Conservation (phyloP, 305 asterid species). For the Andrographis paniculata region DNA sequence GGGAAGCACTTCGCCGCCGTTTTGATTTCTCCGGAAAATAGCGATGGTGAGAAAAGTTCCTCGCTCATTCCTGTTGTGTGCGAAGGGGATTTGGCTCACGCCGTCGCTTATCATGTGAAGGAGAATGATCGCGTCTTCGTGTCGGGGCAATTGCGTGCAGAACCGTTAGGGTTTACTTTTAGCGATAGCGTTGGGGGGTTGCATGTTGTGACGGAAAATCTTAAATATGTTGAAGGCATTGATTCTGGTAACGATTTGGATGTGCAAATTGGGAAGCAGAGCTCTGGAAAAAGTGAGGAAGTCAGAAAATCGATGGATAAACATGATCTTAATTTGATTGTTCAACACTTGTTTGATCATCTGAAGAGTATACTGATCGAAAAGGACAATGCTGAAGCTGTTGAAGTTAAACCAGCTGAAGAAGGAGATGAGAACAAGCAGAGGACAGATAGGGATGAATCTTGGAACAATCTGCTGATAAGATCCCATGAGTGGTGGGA, state of each 20-base stretch:
- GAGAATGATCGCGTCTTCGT: conserved; percentile 57
- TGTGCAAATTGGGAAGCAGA: conserved; percentile 1
- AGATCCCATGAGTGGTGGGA: conserved; percentile 67
- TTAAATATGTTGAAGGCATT: conserved; percentile 53
- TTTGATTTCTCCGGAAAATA: conserved; percentile 36
- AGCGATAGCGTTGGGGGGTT: conserved; percentile 36
- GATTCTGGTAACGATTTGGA: conserved; percentile 11
- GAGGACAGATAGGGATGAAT: conserved; percentile 21
- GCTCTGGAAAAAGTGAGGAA: conserved; percentile 16
- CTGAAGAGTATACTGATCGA: background rate
- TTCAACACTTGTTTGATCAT: background rate
- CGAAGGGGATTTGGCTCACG: conserved; percentile 72
- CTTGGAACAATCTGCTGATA: conserved; percentile 68
- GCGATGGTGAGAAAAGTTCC: conserved; percentile 7
- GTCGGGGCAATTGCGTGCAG: conserved; percentile 57
- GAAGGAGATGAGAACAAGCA: conserved; percentile 12
- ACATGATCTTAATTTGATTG: background rate
- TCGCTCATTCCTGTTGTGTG: conserved; percentile 61
- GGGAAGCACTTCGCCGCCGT: conserved; percentile 52
- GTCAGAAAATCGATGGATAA: conserved; percentile 1
- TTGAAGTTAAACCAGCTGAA: background rate
- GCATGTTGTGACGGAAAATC: conserved; percentile 55
- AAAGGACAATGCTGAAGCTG: background rate
- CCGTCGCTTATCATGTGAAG: conserved; percentile 59
- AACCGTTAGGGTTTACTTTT: conserved; percentile 25